Evolutionary conservation across 768 basidiomycete species (phyloP), one percentile per base, ranked within the genome.

Genomic region (Dioszegia aurantiaca): DNA sequence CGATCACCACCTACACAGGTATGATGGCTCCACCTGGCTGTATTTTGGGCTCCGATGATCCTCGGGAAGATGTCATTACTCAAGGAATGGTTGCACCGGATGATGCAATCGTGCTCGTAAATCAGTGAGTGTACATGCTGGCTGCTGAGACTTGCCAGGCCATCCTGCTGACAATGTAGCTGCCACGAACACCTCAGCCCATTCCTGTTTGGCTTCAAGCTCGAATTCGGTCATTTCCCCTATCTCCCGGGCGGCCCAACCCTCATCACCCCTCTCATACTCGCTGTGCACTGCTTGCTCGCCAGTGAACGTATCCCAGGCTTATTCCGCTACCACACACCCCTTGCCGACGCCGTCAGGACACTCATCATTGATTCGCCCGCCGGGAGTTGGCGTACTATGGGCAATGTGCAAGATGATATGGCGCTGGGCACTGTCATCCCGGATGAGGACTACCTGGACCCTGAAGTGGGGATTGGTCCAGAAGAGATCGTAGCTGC

Each of bases 401-500:
- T 46, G 12, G 30, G 26, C 3, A 26, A 37, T 11, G 24, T 54
- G 33, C n/a, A 59, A 45, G 10, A 46, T 36, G 49, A 31, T 47
- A 23, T 54, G 45, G 28, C 27, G 12, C 27, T 30, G 26, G 46
- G 46, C 8, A 6, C 28, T 8, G 11, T 31, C 4, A 17, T 40
- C 19, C 40, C n/a, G 4, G 63, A 53, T 14, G 61, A 60, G 40
- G 63, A 63, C 14, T 36, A 58, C 10, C 55, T 69, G 12, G 70
- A 72, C 57, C 61, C 67, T 10, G 70, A 72, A 48, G 49, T 72
- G 43, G 70, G 68, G 6, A 58, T 72, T 21, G 70, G 70, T 0
- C 70, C 70, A 17, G 70, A 72, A 45, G 70, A 72, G 57, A 72
- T 72, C 52, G 63, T 69, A 5, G 68, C 49, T 8, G 61, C 62